These are phyloP conservation scores for Pichia phayaonensis DNA, from an alignment of 805 yeast genomes.

Conservation along the genomic window DNA sequence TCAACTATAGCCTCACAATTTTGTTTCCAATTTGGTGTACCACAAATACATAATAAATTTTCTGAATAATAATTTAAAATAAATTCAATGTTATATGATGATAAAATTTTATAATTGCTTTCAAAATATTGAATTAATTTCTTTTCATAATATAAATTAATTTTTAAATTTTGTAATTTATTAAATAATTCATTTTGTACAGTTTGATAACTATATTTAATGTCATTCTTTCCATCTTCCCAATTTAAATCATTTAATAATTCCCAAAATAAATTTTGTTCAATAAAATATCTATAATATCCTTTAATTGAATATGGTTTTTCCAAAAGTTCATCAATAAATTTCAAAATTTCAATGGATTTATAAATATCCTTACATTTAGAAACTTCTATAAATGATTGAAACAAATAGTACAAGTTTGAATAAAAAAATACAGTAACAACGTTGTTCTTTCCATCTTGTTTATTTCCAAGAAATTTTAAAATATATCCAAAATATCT, in stretches of 20 bases:
- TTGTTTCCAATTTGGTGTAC: slow-evolving; percentile 43
- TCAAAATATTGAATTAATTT: slow-evolving; percentile 16
- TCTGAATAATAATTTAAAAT: slow-evolving; percentile 42
- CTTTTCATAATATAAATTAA: slow-evolving; percentile 5
- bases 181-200: slow-evolving; percentile 15
- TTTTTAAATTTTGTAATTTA: slow-evolving; percentile 12
- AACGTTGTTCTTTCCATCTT: slow-evolving; percentile 9
- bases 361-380: slow-evolving; percentile 4
- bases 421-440: slow-evolving; percentile 14
- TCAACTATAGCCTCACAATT: slow-evolving; percentile 38
- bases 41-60: slow-evolving; percentile 46
- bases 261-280: slow-evolving; percentile 12
- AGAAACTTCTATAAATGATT: slow-evolving; percentile 11
- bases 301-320: slow-evolving; percentile 7
- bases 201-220: not conserved
- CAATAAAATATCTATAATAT: slow-evolving; percentile 10
- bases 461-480: slow-evolving; percentile 7
- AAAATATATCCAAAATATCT: slow-evolving; percentile 13
- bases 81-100: slow-evolving; percentile 19
- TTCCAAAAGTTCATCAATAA: slow-evolving; percentile 11
- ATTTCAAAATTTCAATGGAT: slow-evolving; percentile 13
- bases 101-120: slow-evolving; percentile 13
- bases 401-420: slow-evolving; percentile 13
- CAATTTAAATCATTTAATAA: slow-evolving; percentile 5
- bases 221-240: not conserved